Conservation (phyloP, 2,329 filamentous ascomycete species). For the Curvularia sp. region DNA sequence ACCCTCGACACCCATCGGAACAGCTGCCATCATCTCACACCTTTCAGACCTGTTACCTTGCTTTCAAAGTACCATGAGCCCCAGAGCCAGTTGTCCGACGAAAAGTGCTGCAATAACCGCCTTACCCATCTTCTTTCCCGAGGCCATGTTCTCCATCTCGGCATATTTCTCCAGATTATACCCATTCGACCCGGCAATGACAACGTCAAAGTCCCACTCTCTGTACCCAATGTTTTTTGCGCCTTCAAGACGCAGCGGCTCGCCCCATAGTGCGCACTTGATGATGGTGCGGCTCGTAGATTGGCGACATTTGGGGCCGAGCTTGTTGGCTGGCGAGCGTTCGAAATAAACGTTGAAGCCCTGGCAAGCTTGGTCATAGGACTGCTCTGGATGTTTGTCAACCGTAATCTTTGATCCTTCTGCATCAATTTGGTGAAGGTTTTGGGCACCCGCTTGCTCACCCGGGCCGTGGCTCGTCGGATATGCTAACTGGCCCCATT, state of each 20-base stretch:
- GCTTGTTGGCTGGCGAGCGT: slow-evolving; percentile 7
- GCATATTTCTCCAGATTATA: slow-evolving; percentile 7
- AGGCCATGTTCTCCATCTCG: neutral
- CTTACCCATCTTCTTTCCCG: neutral
- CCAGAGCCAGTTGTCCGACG: neutral
- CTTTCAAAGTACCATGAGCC: neutral
- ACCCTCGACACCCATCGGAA: neutral
- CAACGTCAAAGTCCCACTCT: slow-evolving; percentile 13
- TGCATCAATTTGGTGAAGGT: no score
- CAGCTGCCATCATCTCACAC: neutral
- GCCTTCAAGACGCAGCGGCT: neutral
- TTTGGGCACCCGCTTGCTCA: neutral
- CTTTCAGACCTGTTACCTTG: neutral
- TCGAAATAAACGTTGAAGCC: slow-evolving; percentile 19
- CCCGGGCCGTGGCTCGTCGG: neutral
- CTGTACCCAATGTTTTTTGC: slow-evolving; percentile 8
- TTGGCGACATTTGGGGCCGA: slow-evolving; percentile 1
- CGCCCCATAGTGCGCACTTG: slow-evolving; percentile 17
- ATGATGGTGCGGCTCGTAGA: slow-evolving; percentile 8
- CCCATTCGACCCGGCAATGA: slow-evolving; percentile 12
- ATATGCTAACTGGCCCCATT: neutral
- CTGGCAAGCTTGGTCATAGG: neutral
- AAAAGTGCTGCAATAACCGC: neutral
- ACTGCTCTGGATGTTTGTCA: neutral
- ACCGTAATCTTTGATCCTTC: no score